These are phyloP conservation scores for Protomyces arabidopsidicola DNA, from an alignment of 1,139 yeast species.

Conservation along the genomic window DNA sequence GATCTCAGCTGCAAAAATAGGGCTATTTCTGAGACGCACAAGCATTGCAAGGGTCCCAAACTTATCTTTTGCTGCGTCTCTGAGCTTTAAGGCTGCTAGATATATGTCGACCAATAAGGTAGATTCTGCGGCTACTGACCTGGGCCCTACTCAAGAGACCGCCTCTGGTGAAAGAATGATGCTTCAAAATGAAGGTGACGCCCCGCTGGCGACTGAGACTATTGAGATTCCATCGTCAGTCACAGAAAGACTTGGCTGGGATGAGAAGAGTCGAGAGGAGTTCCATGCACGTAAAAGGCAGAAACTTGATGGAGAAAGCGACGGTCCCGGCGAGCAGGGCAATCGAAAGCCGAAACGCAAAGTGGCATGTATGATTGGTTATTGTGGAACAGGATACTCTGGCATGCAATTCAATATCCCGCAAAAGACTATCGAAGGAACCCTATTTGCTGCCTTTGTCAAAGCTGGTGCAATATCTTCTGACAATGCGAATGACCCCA, in stretches of 20 bases:
- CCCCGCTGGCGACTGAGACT: not conserved
- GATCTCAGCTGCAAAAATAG: too few relatives aligned
- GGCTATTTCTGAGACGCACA: too few relatives aligned
- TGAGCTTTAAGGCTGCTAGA: too few relatives aligned
- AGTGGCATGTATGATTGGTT: slow-evolving; percentile 90
- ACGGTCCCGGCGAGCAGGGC: slow-evolving; percentile 39
- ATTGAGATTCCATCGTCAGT: not conserved
- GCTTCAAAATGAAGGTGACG: too few relatives aligned
- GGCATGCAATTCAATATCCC: slow-evolving; percentile 95
- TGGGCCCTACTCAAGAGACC: too few relatives aligned
- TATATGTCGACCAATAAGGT: too few relatives aligned
- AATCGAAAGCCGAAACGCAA: slow-evolving; percentile 70
- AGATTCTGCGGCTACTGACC: too few relatives aligned
- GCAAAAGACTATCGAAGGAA: slow-evolving; percentile 80
- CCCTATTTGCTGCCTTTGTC: slow-evolving; percentile 75
- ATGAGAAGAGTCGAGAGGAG: slow-evolving; percentile 8
- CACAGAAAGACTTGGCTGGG: slow-evolving; percentile 8
- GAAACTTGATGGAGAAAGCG: not conserved
- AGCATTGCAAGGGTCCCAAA: too few relatives aligned
- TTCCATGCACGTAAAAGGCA: slow-evolving; percentile 12
- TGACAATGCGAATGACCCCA: slow-evolving; percentile 84
- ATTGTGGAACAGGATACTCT: slow-evolving; percentile 96
- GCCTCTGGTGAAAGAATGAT: too few relatives aligned
- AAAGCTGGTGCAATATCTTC: slow-evolving; percentile 86
- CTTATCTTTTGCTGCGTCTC: too few relatives aligned